These are phyloP conservation scores for Salix viminalis DNA, from an alignment of 345 rosid genomes.

Conservation along the genomic window DNA sequence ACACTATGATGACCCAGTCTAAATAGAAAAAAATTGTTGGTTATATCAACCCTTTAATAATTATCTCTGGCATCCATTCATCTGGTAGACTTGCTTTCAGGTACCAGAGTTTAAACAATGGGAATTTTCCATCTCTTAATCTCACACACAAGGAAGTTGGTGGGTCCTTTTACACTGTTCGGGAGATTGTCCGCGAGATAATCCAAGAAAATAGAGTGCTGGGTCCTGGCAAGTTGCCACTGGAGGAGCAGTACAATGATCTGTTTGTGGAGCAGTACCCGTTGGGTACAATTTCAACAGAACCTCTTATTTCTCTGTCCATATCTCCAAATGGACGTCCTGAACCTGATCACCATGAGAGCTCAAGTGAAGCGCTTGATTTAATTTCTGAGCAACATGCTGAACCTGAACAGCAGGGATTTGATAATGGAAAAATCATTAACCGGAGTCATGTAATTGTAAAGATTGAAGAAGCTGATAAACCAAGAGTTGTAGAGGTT, in stretches of 20 bases:
- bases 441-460: constrained; percentile 28
- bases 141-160: constrained; percentile 95
- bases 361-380: constrained; percentile 19
- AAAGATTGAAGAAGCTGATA: constrained; percentile 24
- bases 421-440: constrained; percentile 23
- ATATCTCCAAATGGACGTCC: constrained; percentile 36
- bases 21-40: not conserved
- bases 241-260: constrained; percentile 34
- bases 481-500: constrained; percentile 14
- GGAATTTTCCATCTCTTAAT: constrained; percentile 71
- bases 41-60: not conserved
- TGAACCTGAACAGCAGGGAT: constrained; percentile 20
- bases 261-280: constrained; percentile 42
- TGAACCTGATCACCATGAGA: constrained; percentile 24
- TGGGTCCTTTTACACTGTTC: constrained; percentile 85
- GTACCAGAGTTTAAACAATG: constrained; percentile 65
- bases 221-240: constrained; percentile 61
- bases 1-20: not conserved
- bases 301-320: constrained; percentile 38
- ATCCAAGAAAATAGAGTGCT: constrained; percentile 96
- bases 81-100: constrained; percentile 36
- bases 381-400: constrained; percentile 18
- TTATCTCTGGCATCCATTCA: not conserved
- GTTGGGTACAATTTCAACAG: constrained; percentile 52
- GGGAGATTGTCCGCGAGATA: constrained; percentile 93